Percentiles rank a stretch among this genome's conserved stretches.
phyloP scores from a whole-genome alignment of 2,329 filamentous ascomycete genomes.

The Aspergillus sclerotialis region DNA sequence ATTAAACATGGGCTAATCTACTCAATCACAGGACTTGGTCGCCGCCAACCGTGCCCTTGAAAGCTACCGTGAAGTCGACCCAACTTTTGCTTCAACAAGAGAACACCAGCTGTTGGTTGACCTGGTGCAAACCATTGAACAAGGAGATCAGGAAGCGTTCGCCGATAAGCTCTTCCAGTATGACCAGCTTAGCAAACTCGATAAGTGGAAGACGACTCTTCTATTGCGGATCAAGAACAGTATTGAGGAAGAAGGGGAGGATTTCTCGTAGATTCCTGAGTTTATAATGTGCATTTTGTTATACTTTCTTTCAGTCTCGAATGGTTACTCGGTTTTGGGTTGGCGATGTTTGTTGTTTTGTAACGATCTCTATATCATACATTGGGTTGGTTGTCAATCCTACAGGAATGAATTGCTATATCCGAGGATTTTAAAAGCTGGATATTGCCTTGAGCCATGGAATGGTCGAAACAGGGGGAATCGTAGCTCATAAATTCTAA shows the following conservation, averaged over 20 bases:
- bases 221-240: conserved; percentile 74
- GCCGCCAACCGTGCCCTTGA: conserved; percentile 73
- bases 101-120: conserved; percentile 78
- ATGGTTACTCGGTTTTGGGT: conserved; percentile 2
- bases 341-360: conserved; percentile 1
- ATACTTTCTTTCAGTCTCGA: conserved; percentile 1
- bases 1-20: conserved; percentile 2
- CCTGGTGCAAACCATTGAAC: conserved; percentile 66
- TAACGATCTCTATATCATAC: background rate
- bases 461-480: too few relatives aligned
- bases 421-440: conserved; percentile 4
- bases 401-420: background rate
- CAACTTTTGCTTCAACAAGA: conserved; percentile 66
- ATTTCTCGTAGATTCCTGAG: conserved; percentile 51
- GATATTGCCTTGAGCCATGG: too few relatives aligned
- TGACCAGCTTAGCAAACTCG: conserved; percentile 86
- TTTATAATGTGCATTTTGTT: conserved; percentile 9
- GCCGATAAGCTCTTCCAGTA: conserved; percentile 81
- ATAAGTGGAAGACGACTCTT: conserved; percentile 94
- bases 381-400: background rate
- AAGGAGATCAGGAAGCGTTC: conserved; percentile 74
- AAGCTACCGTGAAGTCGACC: conserved; percentile 72
- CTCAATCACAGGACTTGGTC: conserved; percentile 57
- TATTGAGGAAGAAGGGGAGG: conserved; percentile 65
- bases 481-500: conserved; percentile 23